These are phyloP conservation scores for Euphorbia pulcherrima DNA, from an alignment of 345 rosid species.

Conservation along the genomic window DNA sequence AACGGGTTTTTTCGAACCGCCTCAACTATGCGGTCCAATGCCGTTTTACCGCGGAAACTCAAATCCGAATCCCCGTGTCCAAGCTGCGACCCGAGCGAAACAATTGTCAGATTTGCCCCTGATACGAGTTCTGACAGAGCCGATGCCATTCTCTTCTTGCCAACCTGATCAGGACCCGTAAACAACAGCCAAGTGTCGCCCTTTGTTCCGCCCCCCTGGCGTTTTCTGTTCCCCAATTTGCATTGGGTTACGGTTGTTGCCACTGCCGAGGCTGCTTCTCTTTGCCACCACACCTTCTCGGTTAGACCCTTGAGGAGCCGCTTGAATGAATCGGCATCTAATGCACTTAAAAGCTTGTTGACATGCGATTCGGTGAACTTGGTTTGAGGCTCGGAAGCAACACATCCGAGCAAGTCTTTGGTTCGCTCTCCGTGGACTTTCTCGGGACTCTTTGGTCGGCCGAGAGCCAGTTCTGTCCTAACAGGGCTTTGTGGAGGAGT, in stretches of 20 bases:
- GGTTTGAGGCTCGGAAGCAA: slow-evolving; percentile 50
- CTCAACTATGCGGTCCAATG: slow-evolving; percentile 70
- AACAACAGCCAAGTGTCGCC: slow-evolving; percentile 85
- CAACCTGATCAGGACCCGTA: slow-evolving; percentile 75
- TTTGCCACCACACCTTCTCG: slow-evolving; percentile 92
- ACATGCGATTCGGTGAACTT: slow-evolving; percentile 40
- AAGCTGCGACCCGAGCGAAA: slow-evolving; percentile 55
- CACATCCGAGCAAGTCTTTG: slow-evolving; percentile 66
- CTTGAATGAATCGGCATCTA: slow-evolving; percentile 69
- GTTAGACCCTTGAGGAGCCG: slow-evolving; percentile 69
- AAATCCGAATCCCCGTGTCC: slow-evolving; percentile 40
- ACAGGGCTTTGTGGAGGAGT: slow-evolving; percentile 71
- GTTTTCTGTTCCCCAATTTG: slow-evolving; percentile 64
- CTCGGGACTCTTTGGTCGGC: slow-evolving; percentile 47
- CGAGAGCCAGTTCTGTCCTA: slow-evolving; percentile 79
- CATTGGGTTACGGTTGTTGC: slow-evolving; percentile 68
- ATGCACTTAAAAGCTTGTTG: slow-evolving; percentile 35
- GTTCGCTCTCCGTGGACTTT: slow-evolving; percentile 31
- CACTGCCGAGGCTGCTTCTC: slow-evolving; percentile 78
- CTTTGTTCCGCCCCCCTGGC: slow-evolving; percentile 46
- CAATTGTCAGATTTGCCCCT: slow-evolving; percentile 48
- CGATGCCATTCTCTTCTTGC: slow-evolving; percentile 86
- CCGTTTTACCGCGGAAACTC: slow-evolving; percentile 76
- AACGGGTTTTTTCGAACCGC: slow-evolving; percentile 77
- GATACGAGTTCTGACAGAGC: slow-evolving; percentile 61